A percentile compares a stretch with the other conserved stretches of the same genome.
Evolutionary conservation across 106 monocot species (phyloP).

Genomic region (Posidonia australis): DNA sequence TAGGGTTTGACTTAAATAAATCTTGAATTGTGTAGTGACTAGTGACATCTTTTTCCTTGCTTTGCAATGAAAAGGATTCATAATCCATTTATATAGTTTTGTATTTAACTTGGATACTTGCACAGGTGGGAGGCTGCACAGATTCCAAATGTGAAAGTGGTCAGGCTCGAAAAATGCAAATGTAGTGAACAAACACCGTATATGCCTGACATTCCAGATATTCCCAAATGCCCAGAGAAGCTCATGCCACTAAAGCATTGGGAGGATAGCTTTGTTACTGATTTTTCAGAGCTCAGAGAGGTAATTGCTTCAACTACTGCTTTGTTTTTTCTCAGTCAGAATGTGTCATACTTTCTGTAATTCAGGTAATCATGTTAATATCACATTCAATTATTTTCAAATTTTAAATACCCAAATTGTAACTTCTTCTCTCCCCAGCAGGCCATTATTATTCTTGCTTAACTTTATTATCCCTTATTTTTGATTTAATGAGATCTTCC

Average conservation of each 20-base stretch:
- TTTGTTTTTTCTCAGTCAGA: background rate
- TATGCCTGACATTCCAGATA: constrained; percentile 85
- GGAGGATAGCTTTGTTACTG: constrained; percentile 60
- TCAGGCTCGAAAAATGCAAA: constrained; percentile 34
- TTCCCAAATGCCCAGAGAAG: constrained; percentile 49
- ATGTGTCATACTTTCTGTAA: no score
- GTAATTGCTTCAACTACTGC: constrained; percentile 13
- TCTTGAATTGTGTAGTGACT: no score
- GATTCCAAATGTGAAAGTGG: constrained; percentile 77
- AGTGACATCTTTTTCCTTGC: constrained; percentile 2
- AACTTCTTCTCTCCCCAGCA: no score
- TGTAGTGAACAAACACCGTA: constrained; percentile 68
- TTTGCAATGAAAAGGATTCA: background rate
- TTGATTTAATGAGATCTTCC: no score
- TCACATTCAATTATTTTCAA: no score
- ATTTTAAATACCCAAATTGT: no score
- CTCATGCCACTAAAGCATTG: constrained; percentile 62
- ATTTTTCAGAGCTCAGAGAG: constrained; percentile 50
- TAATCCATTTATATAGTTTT: background rate
- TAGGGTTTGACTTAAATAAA: no score
- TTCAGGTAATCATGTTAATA: no score
- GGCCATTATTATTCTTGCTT: no score
- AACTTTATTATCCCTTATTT: no score
- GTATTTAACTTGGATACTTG: background rate
- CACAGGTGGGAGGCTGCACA: constrained; percentile 86